Base-by-base conservation (phyloP, 768 basidiomycete genomes). In the Boletellus ananas region DNA sequence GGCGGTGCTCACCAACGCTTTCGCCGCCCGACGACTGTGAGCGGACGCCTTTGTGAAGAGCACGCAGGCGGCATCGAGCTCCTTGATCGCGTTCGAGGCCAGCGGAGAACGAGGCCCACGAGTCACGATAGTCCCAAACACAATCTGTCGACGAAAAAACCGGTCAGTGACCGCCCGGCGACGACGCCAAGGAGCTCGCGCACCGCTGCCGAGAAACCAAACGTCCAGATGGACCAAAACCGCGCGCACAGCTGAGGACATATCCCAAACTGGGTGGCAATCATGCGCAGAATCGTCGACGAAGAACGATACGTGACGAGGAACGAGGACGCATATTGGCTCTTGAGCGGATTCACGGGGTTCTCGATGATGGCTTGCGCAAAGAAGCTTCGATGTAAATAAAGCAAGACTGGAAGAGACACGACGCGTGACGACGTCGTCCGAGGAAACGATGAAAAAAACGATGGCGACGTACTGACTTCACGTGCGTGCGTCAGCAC, bases 91-190 rank as follows among this genome's bases (percentile, higher is more conserved):
- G 2, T 77, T 74, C 12, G 74, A 66, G 0, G 88, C 89, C 11
- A 90, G 63, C 0, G 84, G 79, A 1, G 83, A 87, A 6, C 77
- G 71, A 6, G 89, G 89, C 3, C 84, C 81, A 25, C 85, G 79
- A 3, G 84, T 87, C 2, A 86, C 89, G 17, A 91, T 83, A 4
- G 85, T 84, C 4, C 87, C 90, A 58, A 90, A 85, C 14, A 90
- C 83, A 10, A 88, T 76, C 87, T 89, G 50, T 33, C 9, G 14
- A 23, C 9, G 27, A 45, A 31, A n/a, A 5, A 34, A 40, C 23
- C 31, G 34, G 27, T 60, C 37, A 60, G 46, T 21, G 9, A 20
- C 18, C 14, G 36, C 34, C 11, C 10, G 27, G 8, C 31, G 3
- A 45, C n/a, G 21, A 29, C 17, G n/a, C n/a, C n/a, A 29, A 36